Base-by-base conservation (phyloP, 371 early-diverging fungal genomes). In the Quaeritorhiza haematococci region DNA sequence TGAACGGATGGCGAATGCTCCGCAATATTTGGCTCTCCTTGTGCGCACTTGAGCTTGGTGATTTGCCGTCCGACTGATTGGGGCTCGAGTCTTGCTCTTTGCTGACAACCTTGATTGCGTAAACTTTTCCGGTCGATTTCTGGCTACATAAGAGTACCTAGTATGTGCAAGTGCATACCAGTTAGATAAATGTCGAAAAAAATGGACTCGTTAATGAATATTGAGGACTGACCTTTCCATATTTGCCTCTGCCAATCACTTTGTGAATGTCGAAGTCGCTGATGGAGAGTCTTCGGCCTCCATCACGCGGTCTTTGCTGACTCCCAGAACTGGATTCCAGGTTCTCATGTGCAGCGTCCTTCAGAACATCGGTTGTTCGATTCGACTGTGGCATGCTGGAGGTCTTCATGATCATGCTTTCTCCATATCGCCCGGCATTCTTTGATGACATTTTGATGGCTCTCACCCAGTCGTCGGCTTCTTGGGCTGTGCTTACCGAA, bases 1-100 rank as follows among this genome's bases (percentile, higher is more conserved):
- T 74, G 86, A 98, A 99, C 19, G 98, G 95, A 62, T 96, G 96
- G 6, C 87, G 88, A 30, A 33, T 33, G 10, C 33, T 26, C 5
- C 24, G 24, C 29, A 50, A 28, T 30, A 50, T 87, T 88, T 42
- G 92, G 84, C 71, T 94, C 93, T 4, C 86, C 74, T 0, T 90
- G 74, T 13, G 91, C 82, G 60, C 38, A 38, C 38, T 15, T 47
- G 47, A 47, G 10, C 13, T 26, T 10, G 15, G 21, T 15, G 24
- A 15, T 26, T 15, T 7, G 23, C 17, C 89, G 90, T 23, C 74
- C 76, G 42, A 88, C 74, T 59, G 90, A 89, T 45, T 86, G n/a
- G n/a, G n/a, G n/a, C n/a, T n/a, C n/a, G n/a, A n/a, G n/a, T n/a
- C n/a, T n/a, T n/a, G n/a, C n/a, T n/a, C n/a, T 63, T 94, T 84